phyloP scores from a whole-genome alignment of 345 rosid species.

The Melaleuca alternifolia region DNA sequence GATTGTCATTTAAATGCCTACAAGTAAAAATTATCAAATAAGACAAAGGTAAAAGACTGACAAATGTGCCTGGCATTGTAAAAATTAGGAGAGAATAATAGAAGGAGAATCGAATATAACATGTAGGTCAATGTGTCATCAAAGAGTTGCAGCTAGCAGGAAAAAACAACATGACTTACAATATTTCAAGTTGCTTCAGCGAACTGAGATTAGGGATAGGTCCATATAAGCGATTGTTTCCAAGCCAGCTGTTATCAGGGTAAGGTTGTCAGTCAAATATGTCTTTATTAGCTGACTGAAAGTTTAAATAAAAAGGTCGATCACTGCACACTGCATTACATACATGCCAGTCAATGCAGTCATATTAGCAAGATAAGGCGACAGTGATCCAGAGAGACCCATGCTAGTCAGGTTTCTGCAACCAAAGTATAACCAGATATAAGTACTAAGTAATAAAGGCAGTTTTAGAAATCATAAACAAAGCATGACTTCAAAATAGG shows the following conservation, averaged over 20 bases:
- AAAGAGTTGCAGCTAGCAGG: not conserved
- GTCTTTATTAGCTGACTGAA: not conserved
- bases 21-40: not conserved
- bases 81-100: not conserved
- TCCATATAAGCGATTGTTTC: conserved; percentile 66
- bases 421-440: not conserved
- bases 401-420: conserved; percentile 67
- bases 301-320: not conserved
- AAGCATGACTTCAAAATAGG: not conserved
- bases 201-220: conserved; percentile 60
- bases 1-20: conserved; percentile 83
- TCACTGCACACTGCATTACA: conserved; percentile 8
- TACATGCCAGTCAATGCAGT: conserved; percentile 78
- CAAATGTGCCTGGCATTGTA: not conserved
- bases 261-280: conserved; percentile 9
- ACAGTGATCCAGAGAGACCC: conserved; percentile 61
- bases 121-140: not conserved
- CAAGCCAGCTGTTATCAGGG: conserved; percentile 50
- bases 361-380: conserved; percentile 44
- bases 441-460: not conserved
- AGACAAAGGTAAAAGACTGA: not conserved
- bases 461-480: not conserved
- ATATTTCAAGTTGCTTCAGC: conserved; percentile 34
- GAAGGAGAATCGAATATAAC: not conserved
- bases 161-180: conserved; percentile 30